These are phyloP conservation scores for Nicotiana rustica DNA, from an alignment of 305 asterid species.

Conservation along the genomic window DNA sequence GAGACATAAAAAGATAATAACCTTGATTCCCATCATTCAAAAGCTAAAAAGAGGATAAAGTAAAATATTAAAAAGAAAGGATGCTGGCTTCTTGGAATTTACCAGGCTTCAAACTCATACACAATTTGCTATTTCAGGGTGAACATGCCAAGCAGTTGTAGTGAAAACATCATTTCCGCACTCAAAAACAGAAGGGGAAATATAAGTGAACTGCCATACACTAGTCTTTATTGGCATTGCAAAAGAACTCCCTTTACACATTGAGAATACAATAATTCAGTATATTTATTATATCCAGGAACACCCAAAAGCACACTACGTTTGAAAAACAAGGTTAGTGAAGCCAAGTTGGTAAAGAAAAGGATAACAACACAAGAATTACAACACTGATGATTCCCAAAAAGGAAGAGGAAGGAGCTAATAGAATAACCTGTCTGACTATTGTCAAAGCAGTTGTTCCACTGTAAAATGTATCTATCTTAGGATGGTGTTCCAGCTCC, in stretches of 20 bases:
- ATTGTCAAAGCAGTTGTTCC: slow-evolving; percentile 93
- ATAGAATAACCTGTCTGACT: slow-evolving; percentile 75
- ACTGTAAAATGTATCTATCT: slow-evolving; percentile 76
- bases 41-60: background rate
- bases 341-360: background rate
- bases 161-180: background rate
- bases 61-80: background rate
- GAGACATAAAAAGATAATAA: background rate
- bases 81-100: background rate
- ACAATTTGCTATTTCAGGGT: background rate
- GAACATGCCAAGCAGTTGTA: background rate
- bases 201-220: background rate
- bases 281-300: background rate
- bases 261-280: background rate
- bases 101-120: background rate
- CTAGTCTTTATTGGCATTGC: background rate
- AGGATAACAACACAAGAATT: background rate
- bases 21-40: background rate
- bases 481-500: slow-evolving; percentile 72
- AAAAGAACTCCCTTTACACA: background rate
- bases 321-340: background rate
- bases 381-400: background rate
- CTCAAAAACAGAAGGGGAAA: background rate
- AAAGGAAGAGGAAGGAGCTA: background rate
- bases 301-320: background rate